These are phyloP conservation scores for Fusarium piperis DNA, from an alignment of 2,329 filamentous ascomycete species.

Conservation along the genomic window DNA sequence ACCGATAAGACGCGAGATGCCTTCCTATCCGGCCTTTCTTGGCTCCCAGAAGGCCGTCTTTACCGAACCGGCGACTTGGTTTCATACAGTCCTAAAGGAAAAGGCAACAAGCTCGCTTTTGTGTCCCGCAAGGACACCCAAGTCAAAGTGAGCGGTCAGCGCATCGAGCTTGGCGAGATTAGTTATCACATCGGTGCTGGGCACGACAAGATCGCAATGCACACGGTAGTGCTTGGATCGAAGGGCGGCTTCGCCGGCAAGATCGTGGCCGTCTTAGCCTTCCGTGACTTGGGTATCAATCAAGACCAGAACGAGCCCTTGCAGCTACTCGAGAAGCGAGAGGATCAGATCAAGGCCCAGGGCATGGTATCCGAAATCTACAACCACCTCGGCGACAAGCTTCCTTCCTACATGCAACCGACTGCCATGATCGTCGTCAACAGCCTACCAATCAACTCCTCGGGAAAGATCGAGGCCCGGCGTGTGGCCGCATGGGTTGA, in stretches of 20 bases:
- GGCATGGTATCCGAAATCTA: constrained; percentile 21
- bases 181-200: constrained; percentile 16
- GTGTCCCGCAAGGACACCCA: neutral
- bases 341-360: neutral
- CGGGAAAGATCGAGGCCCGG: neutral
- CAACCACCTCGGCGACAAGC: neutral
- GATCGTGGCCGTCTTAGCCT: too few relatives aligned
- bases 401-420: neutral
- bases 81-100: neutral
- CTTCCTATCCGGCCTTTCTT: neutral
- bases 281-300: too few relatives aligned
- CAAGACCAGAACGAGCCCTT: too few relatives aligned
- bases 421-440: neutral
- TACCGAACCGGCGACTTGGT: neutral
- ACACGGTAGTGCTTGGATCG: neutral
- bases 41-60: neutral
- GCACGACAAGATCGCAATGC: neutral
- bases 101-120: constrained; percentile 1
- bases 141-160: constrained; percentile 45
- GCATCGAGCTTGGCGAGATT: neutral
- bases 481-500: neutral
- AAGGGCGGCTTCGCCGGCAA: too few relatives aligned
- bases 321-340: too few relatives aligned
- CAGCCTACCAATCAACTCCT: neutral
- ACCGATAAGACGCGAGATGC: neutral